Percentiles rank a stretch among this genome's conserved stretches.
phyloP scores from a whole-genome alignment of 768 basidiomycete genomes.

The Phanerochaete sordida region DNA sequence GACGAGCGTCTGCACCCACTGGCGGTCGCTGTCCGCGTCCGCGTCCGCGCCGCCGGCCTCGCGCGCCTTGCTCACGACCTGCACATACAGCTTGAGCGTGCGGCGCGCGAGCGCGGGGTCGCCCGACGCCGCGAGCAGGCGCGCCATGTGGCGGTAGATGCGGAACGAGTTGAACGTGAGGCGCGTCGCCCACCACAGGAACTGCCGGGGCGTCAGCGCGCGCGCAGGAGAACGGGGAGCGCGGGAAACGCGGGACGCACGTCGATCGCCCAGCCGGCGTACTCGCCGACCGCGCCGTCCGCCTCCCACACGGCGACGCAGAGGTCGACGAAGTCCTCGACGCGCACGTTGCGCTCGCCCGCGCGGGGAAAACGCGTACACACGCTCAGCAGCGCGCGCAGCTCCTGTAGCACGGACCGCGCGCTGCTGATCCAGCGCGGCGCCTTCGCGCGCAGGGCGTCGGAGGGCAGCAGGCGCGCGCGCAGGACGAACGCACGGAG shows the following conservation, averaged over 20 bases:
- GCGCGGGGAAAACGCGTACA: constrained; percentile 79
- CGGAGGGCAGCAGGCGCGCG: constrained; percentile 17
- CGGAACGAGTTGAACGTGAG: constrained; percentile 92
- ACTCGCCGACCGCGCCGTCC: constrained; percentile 56
- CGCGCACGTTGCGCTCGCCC: constrained; percentile 71
- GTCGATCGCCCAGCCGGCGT: constrained; percentile 78
- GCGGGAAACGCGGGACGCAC: constrained; percentile 39
- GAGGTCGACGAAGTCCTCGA: constrained; percentile 81
- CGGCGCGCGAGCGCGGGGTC: constrained; percentile 65
- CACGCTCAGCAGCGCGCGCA: constrained; percentile 61
- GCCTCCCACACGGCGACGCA: constrained; percentile 82
- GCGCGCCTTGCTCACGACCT: constrained; percentile 80
- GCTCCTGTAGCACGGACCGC: constrained; percentile 65
- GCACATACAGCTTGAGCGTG: constrained; percentile 76
- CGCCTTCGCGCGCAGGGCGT: constrained; percentile 24
- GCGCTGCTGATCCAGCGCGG: constrained; percentile 64
- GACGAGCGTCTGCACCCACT: constrained; percentile 76
- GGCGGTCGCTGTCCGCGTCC: constrained; percentile 62
- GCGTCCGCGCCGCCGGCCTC: constrained; percentile 48
- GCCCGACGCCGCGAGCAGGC: constrained; percentile 60
- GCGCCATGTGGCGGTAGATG: constrained; percentile 81
- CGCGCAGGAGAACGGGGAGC: background rate
- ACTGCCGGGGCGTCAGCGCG: constrained; percentile 38
- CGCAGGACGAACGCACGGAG: constrained; percentile 67
- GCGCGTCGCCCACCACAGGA: constrained; percentile 92